Base-by-base conservation (phyloP, 495 filamentous ascomycete species). In the Pseudevernia furfuracea region DNA sequence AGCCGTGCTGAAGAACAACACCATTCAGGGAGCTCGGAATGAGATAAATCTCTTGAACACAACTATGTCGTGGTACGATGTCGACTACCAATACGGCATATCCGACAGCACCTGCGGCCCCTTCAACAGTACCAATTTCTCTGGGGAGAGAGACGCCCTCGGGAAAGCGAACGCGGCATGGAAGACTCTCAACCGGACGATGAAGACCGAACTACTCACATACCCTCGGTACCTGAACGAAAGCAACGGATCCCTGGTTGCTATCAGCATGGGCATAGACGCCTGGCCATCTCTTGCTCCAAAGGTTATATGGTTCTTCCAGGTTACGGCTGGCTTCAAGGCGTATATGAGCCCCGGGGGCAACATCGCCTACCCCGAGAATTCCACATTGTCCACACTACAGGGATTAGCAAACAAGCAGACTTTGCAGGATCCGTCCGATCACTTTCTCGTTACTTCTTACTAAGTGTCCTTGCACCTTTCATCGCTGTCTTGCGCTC, bases 271-370 rank as follows among this genome's bases (percentile, higher is more conserved):
- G 68, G 60, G 53, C 39, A 59, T 28, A 32, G 58, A 56, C 4
- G 68, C 66, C 9, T 43, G 14, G 21, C 66, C 57, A 23, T 23
- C 10, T 15, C 14, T 1, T 11, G 46, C 23, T 11, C 46, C 23
- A 4, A 23, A 28, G 17, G 68, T 65, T 10, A 60, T 66, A 6
- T 19, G 57, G 10, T 70, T 68, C 52, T 68, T 70, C 53, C 68
- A 70, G 36, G 39, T 66, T 23, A 62, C 38, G 23, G 68, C 66
- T 30, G 39, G 36, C n/a, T 66, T 70, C 46, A 66, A 58, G 38
- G 62, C 59, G 14, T 70, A 70, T 58, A 48, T 68, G 28, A 39
- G 49, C 11, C 30, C 60, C 1, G 68, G 68, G 30, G 66, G 66
- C 39, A 63, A 66, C 21, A 30, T 55, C 17, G 10, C n/a, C 2